phyloP scores from a whole-genome alignment of 352 stramenopile species.

The Phytophthora litchii region DNA sequence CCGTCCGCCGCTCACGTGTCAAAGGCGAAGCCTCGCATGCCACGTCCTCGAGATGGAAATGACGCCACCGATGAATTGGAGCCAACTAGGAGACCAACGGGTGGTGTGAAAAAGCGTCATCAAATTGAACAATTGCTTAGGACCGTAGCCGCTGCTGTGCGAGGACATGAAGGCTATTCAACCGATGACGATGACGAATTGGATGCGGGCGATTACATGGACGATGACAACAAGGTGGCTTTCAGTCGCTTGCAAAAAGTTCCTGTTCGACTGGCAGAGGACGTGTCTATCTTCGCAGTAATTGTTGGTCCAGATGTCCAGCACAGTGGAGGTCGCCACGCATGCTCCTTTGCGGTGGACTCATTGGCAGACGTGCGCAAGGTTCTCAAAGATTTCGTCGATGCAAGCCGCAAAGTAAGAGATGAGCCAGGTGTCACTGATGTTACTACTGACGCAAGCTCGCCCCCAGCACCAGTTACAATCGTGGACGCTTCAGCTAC shows the following conservation, averaged over 20 bases:
- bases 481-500: not conserved
- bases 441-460: constrained; percentile 6
- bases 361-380: constrained; percentile 69
- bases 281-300: constrained; percentile 75
- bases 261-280: constrained; percentile 64
- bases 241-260: constrained; percentile 83
- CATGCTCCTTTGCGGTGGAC: constrained; percentile 68
- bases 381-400: constrained; percentile 78
- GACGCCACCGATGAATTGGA: constrained; percentile 29
- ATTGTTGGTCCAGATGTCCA: constrained; percentile 70
- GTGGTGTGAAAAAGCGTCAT: constrained; percentile 15
- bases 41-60: constrained; percentile 27
- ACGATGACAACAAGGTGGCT: constrained; percentile 81
- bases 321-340: constrained; percentile 63
- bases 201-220: constrained; percentile 42
- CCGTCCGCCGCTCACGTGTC: constrained; percentile 42
- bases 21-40: constrained; percentile 43
- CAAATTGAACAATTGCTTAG: constrained; percentile 25
- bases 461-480: not conserved
- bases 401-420: constrained; percentile 47
- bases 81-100: constrained; percentile 13
- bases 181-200: constrained; percentile 59
- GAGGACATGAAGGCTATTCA: constrained; percentile 39
- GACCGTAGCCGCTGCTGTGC: constrained; percentile 27
- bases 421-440: not conserved